These are phyloP conservation scores for Clarireedia hainanense DNA, from an alignment of 2,329 filamentous ascomycete genomes.

Conservation along the genomic window DNA sequence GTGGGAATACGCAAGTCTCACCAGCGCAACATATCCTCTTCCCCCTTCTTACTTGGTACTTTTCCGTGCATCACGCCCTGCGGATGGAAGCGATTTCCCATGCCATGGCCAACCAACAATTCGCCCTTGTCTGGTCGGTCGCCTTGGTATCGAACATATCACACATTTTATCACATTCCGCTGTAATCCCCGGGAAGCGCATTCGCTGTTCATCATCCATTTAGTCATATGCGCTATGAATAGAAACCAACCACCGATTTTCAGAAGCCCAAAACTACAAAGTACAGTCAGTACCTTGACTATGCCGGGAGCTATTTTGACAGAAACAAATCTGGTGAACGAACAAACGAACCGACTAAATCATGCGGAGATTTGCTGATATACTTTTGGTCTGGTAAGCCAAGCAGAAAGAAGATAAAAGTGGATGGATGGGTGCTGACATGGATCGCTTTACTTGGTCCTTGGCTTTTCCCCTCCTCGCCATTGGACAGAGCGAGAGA, in stretches of 20 bases:
- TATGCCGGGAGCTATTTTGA: background rate
- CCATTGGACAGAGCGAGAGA: background rate
- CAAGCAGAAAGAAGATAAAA: background rate
- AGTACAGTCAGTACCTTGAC: background rate
- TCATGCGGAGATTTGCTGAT: conserved; percentile 7
- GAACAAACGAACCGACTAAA: background rate
- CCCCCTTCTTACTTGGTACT: background rate
- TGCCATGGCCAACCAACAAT: too few species aligned
- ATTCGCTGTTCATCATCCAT: background rate
- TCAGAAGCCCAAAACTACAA: background rate
- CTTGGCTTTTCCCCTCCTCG: background rate
- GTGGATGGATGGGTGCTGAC: background rate
- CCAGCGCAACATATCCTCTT: background rate
- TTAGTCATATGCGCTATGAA: conserved; percentile 4
- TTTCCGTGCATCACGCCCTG: background rate
- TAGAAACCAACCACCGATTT: background rate
- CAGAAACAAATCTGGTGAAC: background rate
- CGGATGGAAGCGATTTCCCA: too few species aligned
- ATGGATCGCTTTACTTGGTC: background rate
- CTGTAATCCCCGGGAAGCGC: background rate
- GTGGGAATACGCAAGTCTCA: too few species aligned
- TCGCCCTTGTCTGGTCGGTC: too few species aligned
- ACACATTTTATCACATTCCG: background rate
- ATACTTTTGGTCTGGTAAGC: background rate
- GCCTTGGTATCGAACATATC: too few species aligned